These are phyloP conservation scores for Boletus rufocinnamomeus DNA, from an alignment of 768 basidiomycete genomes.

Conservation along the genomic window DNA sequence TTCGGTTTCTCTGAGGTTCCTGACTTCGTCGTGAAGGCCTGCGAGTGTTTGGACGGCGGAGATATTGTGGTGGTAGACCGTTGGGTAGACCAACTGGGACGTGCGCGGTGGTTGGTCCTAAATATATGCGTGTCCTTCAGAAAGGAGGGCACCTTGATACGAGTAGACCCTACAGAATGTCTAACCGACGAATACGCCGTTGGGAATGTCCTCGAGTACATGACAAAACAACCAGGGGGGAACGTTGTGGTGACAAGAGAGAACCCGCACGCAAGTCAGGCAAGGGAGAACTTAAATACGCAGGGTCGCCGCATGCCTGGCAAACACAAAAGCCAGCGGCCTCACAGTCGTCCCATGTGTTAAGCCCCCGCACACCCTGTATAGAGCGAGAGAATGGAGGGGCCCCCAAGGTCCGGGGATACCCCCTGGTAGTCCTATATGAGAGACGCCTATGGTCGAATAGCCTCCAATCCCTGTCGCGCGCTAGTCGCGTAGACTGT, in stretches of 20 bases:
- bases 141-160: not conserved
- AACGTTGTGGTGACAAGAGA: constrained; percentile 19
- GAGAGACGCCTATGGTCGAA: constrained; percentile 3
- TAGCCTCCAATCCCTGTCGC: constrained; percentile 1
- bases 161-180: constrained; percentile 23
- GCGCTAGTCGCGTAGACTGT: constrained; percentile 3
- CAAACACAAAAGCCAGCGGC: constrained; percentile 25
- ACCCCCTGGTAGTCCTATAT: constrained; percentile 20
- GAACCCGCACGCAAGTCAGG: constrained; percentile 14
- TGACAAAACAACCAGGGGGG: constrained; percentile 6
- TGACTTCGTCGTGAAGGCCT: constrained; percentile 24
- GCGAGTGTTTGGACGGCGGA: constrained; percentile 23
- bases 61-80: constrained; percentile 17
- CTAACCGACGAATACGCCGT: constrained; percentile 19
- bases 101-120: constrained; percentile 18
- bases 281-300: constrained; percentile 25
- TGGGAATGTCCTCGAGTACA: constrained; percentile 21
- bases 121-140: constrained; percentile 12
- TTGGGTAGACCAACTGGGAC: constrained; percentile 8
- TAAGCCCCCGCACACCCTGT: constrained; percentile 23
- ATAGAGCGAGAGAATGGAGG: constrained; percentile 7
- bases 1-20: constrained; percentile 18
- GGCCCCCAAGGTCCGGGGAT: constrained; percentile 8
- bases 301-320: constrained; percentile 20
- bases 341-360: constrained; percentile 19